phyloP scores from a whole-genome alignment of 495 filamentous ascomycete genomes.

The Penicillium antarcticum region DNA sequence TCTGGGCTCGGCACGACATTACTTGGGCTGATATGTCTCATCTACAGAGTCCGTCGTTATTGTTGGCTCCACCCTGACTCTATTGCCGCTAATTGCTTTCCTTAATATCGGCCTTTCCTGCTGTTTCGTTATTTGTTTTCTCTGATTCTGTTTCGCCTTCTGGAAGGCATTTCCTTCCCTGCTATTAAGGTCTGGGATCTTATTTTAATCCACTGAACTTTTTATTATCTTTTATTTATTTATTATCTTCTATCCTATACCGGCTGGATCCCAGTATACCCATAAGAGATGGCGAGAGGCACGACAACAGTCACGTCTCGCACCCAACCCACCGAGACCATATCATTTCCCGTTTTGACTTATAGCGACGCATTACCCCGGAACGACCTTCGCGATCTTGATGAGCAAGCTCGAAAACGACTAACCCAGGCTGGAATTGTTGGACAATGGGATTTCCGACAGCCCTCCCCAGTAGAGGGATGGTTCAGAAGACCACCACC shows the following conservation, averaged over 20 bases:
- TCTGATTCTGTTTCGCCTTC: conserved; percentile 34
- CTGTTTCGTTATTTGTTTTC: conserved; percentile 10
- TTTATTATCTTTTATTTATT: background rate
- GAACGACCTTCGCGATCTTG: conserved; percentile 26
- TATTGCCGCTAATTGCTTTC: conserved; percentile 13
- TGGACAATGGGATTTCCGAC: conserved; percentile 20
- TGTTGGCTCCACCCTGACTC: conserved; percentile 17
- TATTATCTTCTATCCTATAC: background rate
- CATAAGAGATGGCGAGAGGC: conserved; percentile 26
- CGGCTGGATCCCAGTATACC: background rate
- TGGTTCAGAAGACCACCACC: conserved; percentile 17
- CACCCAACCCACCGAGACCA: conserved; percentile 19
- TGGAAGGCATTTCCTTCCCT: conserved; percentile 51
- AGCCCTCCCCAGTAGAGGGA: conserved; percentile 19
- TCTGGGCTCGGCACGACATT: background rate
- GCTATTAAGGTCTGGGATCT: conserved; percentile 9
- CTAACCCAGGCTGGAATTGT: conserved; percentile 4
- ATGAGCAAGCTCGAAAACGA: conserved; percentile 1
- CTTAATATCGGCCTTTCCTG: conserved; percentile 9
- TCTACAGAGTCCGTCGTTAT: conserved; percentile 18
- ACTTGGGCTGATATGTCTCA: conserved; percentile 24
- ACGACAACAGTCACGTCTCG: conserved; percentile 30
- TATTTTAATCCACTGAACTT: conserved; percentile 7
- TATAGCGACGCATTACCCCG: conserved; percentile 34
- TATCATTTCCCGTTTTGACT: conserved; percentile 34